Conservation (phyloP, 179 eudicot genomes). For the Beta lomatogona region DNA sequence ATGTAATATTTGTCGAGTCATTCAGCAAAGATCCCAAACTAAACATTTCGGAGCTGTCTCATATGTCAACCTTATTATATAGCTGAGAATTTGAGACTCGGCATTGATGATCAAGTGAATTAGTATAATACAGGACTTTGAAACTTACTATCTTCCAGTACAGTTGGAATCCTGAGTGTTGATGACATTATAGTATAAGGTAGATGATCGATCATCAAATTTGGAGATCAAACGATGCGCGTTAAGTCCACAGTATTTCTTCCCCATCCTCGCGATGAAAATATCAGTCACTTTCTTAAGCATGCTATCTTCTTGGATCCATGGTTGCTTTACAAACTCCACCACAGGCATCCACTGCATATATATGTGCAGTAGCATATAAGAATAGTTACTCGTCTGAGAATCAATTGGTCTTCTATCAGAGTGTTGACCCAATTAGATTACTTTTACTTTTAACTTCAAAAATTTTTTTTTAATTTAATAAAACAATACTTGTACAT, state of each 20-base stretch:
- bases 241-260: conserved; percentile 67
- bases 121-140: neutral
- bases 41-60: neutral
- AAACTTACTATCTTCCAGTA: conserved; percentile 24
- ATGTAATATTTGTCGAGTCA: conserved; percentile 1
- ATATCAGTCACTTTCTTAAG: conserved; percentile 73
- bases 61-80: neutral
- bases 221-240: conserved; percentile 68
- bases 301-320: conserved; percentile 67
- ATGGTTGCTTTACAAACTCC: conserved; percentile 73
- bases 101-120: neutral
- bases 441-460: no score
- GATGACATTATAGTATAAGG: conserved; percentile 66
- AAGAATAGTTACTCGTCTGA: no score
- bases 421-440: no score
- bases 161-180: conserved; percentile 49
- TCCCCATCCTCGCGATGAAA: conserved; percentile 63
- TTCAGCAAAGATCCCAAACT: neutral
- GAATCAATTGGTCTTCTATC: no score
- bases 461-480: no score
- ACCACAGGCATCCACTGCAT: conserved; percentile 89
- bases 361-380: neutral
- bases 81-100: neutral
- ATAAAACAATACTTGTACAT: no score
- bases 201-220: conserved; percentile 65